Percentiles rank a stretch among this genome's conserved stretches.
Conservation (phyloP, 1,284 basidiomycete species). For the Cystobasidium pallidum region DNA sequence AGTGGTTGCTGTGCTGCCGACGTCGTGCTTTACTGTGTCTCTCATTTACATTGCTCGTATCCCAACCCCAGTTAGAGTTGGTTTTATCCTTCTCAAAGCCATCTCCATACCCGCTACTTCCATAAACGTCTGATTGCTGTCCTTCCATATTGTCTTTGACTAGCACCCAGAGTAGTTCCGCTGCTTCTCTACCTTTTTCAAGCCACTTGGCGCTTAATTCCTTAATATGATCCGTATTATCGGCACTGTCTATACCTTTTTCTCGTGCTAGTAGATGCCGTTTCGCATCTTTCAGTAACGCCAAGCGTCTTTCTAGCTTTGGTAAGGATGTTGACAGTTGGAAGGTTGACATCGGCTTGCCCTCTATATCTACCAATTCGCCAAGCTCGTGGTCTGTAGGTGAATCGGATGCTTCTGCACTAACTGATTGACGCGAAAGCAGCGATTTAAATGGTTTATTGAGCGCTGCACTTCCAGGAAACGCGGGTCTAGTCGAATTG, state of each 20-base stretch:
- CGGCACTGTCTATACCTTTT: conserved; percentile 19
- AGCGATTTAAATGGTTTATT: conserved; percentile 40
- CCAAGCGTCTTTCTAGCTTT: conserved; percentile 34
- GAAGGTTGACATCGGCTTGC: conserved; percentile 19
- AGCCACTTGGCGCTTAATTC: conserved; percentile 39
- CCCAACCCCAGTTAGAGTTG: conserved; percentile 40
- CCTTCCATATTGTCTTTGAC: conserved; percentile 29
- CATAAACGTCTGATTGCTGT: neutral
- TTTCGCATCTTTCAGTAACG: conserved; percentile 32
- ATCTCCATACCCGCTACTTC: conserved; percentile 4
- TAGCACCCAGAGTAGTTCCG: conserved; percentile 35
- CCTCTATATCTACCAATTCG: neutral
- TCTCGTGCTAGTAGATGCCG: conserved; percentile 7
- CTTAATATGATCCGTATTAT: conserved; percentile 40
- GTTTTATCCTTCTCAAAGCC: conserved; percentile 7
- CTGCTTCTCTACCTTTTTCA: conserved; percentile 37
- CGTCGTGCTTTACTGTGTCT: neutral
- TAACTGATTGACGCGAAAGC: neutral
- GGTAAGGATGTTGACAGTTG: conserved; percentile 18
- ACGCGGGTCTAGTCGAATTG: neutral
- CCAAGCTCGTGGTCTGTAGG: too few relatives aligned
- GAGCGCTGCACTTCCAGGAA: conserved; percentile 4
- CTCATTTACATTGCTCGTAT: neutral
- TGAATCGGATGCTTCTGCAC: too few relatives aligned
- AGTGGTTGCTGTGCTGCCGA: neutral